Conservation (phyloP, 2,329 filamentous ascomycete species). For the Teratosphaeria nubilosa region DNA sequence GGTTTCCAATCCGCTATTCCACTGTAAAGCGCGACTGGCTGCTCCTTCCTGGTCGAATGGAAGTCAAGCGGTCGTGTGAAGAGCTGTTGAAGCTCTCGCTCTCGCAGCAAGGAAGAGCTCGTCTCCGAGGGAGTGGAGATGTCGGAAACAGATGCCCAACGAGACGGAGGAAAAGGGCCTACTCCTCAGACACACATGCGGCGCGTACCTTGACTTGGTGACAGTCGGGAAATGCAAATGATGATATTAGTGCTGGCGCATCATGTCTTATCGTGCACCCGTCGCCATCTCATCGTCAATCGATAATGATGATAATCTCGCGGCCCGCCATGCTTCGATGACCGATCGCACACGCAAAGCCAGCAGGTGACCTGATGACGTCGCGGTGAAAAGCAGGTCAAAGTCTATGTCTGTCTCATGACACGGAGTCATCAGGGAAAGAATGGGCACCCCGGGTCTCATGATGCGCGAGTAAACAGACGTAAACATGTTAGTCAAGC, state of each 20-base stretch:
- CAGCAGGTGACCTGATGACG: background rate
- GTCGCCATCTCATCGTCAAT: too few species aligned
- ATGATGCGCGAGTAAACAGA: background rate
- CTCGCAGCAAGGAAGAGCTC: conserved; percentile 2
- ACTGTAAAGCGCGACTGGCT: too few species aligned
- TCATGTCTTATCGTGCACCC: too few species aligned
- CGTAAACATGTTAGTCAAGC: background rate
- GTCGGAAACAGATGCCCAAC: background rate
- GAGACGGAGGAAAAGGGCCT: too few species aligned
- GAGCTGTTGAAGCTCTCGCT: conserved; percentile 12
- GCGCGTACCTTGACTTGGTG: too few species aligned
- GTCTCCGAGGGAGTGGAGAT: background rate
- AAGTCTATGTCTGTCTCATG: background rate
- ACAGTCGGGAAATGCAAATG: too few species aligned
- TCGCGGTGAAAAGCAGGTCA: background rate
- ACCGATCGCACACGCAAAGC: too few species aligned
- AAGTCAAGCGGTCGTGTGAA: too few species aligned
- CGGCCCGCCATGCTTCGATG: background rate
- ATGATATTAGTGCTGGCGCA: too few species aligned
- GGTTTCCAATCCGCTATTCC: too few species aligned
- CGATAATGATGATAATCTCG: background rate
- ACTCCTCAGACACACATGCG: too few species aligned
- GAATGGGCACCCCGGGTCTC: background rate
- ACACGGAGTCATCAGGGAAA: background rate
- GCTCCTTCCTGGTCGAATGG: too few species aligned